Evolutionary conservation across 1,284 basidiomycete genomes (phyloP), one percentile per base, ranked within the genome.

Genomic region (Coniferiporia weirii): DNA sequence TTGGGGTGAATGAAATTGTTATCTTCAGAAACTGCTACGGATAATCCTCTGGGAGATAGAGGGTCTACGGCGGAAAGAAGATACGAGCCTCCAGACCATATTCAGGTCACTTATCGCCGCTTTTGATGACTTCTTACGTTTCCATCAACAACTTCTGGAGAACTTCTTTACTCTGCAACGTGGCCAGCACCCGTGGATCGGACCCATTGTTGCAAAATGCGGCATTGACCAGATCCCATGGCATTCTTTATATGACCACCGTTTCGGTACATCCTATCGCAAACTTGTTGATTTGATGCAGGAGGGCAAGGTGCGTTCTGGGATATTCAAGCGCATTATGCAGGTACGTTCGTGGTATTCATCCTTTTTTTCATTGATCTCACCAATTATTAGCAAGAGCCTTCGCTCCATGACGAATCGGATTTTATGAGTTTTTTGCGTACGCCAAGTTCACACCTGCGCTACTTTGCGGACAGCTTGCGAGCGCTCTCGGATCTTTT

Each of bases 81-180:
- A 55, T 46, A 43, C 22, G 35, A 32, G 17, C 15, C 40, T 55
- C 13, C 53, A 55, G 34, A 43, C 45, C n/a, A 55, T 43, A 36
- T 27, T 55, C 19, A 55, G 22, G 12, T 45, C 53, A 4, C 20
- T 55, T 15, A 43, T 44, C 20, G 43, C n/a, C 10, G 43, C 46
- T 40, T 12, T 55, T n/a, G 43, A 22, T 19, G 53, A 55, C 32
- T 34, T 55, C 22, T 34, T 47, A 5, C 53, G 53, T 20, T 55
- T 55, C 19, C 53, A 55, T 55, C 27, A 40, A 27, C 53, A 46
- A 32, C 43, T 55, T 34, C 32, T 45, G 43, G 53, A 55, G 27
- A 55, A 55, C 43, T 46, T 55, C 19, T 55, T 46, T 15, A 55
- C 53, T 10, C 20, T 55, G 17, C 53, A 55, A 43, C 53, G 53